phyloP scores from a whole-genome alignment of 1,139 yeast genomes.

The Groenewaldozyma auringiensis region DNA sequence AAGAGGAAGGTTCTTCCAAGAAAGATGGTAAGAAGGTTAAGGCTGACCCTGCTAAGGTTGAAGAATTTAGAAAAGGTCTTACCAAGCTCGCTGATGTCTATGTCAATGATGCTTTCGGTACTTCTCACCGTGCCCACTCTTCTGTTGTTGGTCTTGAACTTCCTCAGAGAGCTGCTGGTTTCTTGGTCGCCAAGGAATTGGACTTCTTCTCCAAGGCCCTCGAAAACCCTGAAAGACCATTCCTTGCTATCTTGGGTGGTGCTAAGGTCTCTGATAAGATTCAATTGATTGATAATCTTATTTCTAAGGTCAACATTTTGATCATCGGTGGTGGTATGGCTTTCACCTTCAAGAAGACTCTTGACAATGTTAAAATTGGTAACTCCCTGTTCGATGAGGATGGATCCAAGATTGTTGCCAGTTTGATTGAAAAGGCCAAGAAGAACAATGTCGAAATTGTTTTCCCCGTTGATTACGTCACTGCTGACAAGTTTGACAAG shows the following conservation, averaged over 20 bases:
- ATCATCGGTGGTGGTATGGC: constrained; percentile 99
- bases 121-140: constrained; percentile 98
- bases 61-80: constrained; percentile 76
- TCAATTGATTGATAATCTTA: constrained; percentile 91
- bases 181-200: constrained; percentile 94
- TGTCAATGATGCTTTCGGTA: constrained; percentile 96
- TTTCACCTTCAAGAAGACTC: constrained; percentile 91
- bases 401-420: constrained; percentile 88
- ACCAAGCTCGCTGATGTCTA: constrained; percentile 90
- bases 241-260: constrained; percentile 96
- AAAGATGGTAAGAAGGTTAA: constrained; percentile 83
- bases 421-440: constrained; percentile 89
- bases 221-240: constrained; percentile 94
- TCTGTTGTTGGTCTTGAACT: constrained; percentile 95
- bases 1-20: constrained; percentile 92
- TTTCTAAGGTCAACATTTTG: constrained; percentile 86
- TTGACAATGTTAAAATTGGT: constrained; percentile 77
- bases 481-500: constrained; percentile 87
- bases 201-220: constrained; percentile 94
- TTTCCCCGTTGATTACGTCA: constrained; percentile 87
- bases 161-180: constrained; percentile 93
- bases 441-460: constrained; percentile 85
- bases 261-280: constrained; percentile 98
- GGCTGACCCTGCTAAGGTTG: constrained; percentile 77
- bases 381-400: constrained; percentile 82